phyloP scores from a whole-genome alignment of 2,329 filamentous ascomycete genomes.

The Pseudogymnoascus sp. region DNA sequence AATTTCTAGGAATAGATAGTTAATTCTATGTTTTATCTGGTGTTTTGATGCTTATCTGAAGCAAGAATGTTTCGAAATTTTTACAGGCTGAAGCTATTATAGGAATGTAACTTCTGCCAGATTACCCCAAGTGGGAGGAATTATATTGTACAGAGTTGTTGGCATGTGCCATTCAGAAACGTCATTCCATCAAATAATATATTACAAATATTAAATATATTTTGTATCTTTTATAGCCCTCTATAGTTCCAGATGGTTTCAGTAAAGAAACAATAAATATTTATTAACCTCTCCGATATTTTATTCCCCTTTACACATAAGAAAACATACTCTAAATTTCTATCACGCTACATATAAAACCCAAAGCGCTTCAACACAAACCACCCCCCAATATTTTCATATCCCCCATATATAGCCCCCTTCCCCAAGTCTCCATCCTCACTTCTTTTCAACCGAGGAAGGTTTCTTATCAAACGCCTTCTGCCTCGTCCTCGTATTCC shows the following conservation, averaged over 20 bases:
- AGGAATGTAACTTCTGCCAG: not conserved
- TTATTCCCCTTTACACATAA: not conserved
- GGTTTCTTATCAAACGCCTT: conserved; percentile 46
- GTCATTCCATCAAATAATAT: not conserved
- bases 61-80: not conserved
- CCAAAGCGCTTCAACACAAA: not conserved
- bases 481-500: conserved; percentile 75
- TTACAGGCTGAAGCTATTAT: not conserved
- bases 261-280: not conserved
- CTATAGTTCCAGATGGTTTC: not conserved
- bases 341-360: not conserved
- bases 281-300: not conserved
- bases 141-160: too few relatives aligned
- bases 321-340: not conserved
- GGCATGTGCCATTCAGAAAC: too few relatives aligned
- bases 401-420: not conserved
- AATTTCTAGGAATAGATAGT: conserved; percentile 21
- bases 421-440: not conserved
- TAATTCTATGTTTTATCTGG: not conserved
- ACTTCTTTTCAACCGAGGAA: conserved; percentile 25
- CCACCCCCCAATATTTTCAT: not conserved
- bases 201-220: not conserved
- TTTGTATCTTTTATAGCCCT: not conserved
- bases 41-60: not conserved
- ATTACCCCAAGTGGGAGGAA: not conserved